These are phyloP conservation scores for Globisporangium spinosum DNA, from an alignment of 352 stramenopile species.

Conservation along the genomic window DNA sequence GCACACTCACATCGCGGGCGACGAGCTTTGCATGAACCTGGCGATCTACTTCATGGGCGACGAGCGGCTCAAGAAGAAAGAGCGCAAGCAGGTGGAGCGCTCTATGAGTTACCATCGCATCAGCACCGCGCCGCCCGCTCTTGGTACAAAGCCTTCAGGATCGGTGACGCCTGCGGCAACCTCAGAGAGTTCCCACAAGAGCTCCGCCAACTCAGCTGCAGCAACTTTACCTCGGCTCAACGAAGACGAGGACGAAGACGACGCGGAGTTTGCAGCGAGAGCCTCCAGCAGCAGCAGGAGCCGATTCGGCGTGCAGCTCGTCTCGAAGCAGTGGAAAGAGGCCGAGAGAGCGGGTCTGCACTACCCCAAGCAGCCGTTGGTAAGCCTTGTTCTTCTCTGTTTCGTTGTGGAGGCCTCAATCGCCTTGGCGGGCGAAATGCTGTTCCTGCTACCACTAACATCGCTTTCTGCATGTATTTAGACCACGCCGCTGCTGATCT, in stretches of 20 bases:
- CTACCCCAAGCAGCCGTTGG: slow-evolving; percentile 26
- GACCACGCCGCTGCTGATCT: slow-evolving; percentile 11
- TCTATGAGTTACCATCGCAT: slow-evolving; percentile 51
- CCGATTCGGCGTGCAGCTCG: slow-evolving; percentile 47
- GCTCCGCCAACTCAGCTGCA: not conserved
- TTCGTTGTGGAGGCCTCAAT: not conserved
- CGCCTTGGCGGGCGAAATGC: not conserved
- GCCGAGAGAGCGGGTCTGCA: slow-evolving; percentile 35
- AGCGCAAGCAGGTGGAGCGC: slow-evolving; percentile 33
- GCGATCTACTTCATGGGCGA: slow-evolving; percentile 62
- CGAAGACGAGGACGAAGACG: slow-evolving; percentile 12
- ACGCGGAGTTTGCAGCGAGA: too few relatives aligned
- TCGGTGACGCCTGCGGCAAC: not conserved
- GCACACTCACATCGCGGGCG: slow-evolving; percentile 62
- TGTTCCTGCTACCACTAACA: not conserved
- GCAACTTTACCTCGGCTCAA: slow-evolving; percentile 13
- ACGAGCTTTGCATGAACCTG: slow-evolving; percentile 81
- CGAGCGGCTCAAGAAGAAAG: slow-evolving; percentile 52
- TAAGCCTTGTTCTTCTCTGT: slow-evolving; percentile 11
- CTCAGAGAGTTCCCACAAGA: not conserved
- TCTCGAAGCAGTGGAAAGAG: slow-evolving; percentile 53
- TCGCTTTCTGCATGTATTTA: not conserved
- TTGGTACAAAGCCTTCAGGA: not conserved
- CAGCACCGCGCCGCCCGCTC: slow-evolving; percentile 25
- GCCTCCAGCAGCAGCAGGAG: too few relatives aligned